Evolutionary conservation across 164 flowering plant species (phyloP), one percentile per base, ranked within the genome.

Genomic region (Tetracentron sinense): DNA sequence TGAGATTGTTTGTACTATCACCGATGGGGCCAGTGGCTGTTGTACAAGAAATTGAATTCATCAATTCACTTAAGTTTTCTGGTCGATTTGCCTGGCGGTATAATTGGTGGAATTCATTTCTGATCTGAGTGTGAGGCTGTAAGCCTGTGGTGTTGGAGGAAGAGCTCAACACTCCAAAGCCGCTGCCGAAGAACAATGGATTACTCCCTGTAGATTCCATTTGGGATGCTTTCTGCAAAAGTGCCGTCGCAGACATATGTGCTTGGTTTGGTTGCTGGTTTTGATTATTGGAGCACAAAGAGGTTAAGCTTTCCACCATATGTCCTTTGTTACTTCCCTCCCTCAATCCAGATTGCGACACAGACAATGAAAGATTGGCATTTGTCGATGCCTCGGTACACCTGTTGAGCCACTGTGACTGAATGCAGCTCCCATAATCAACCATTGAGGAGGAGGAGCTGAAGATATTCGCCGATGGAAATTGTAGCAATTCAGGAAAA

Each of bases 171-270:
- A 71, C 60, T 2, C 83, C 79, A 17, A 75, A 73, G 4, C 62
- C 65, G 44, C 14, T 38, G 8, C 69, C 58, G 27, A 66, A 22
- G 57, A 64, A n/a, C n/a, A n/a, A 30, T 0, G 75, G 46, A 8
- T 71, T 66, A 57, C 82, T 81, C 17, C 77, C 63, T 12, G 90
- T 75, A 0, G 93, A 85, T 2, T 90, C 93, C 86, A 88, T 84
- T 65, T 88, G 90, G 1, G 95, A 85, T 19, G 95, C 91, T 57
- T 81, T 85, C 63, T 88, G 95, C 14, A 88, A 57, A 16, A 85
- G 81, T 5, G 91, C 87, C 0, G 90, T 87, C 16, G 93, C 93
- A 0, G 93, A 85, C 78, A 83, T 78, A 67, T 75, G 83, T 31
- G 61, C 57, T 14, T 60, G 38, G 14, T 44, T 42, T 6, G 60